These are phyloP conservation scores for Zymoseptoria pseudotritici DNA, from an alignment of 2,329 filamentous ascomycete genomes.

Conservation along the genomic window DNA sequence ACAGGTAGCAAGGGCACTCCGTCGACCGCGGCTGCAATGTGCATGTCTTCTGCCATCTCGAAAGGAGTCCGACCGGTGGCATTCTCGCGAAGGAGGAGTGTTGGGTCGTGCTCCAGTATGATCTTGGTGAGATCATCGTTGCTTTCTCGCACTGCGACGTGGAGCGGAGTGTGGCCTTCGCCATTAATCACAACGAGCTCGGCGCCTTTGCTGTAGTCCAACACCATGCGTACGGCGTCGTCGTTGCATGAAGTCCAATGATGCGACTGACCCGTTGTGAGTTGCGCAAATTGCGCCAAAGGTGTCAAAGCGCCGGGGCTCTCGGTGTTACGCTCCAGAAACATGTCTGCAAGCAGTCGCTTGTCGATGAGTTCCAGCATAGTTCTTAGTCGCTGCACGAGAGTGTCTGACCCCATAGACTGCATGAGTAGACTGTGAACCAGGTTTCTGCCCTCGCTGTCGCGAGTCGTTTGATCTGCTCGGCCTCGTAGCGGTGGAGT, in stretches of 20 bases:
- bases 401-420: no score
- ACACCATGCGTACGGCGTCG: slow-evolving; percentile 16
- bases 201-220: slow-evolving; percentile 37
- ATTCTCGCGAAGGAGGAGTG: slow-evolving; percentile 63
- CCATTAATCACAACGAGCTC: slow-evolving; percentile 49
- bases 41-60: slow-evolving; percentile 56
- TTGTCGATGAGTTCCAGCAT: slow-evolving; percentile 54
- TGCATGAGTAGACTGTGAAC: no score
- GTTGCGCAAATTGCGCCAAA: no score
- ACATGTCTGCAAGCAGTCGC: slow-evolving; percentile 50
- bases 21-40: slow-evolving; percentile 30
- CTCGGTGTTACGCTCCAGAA: slow-evolving; percentile 53
- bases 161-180: slow-evolving; percentile 58
- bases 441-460: slow-evolving; percentile 57
- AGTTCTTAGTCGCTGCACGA: no score
- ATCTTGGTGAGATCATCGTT: slow-evolving; percentile 46
- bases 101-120: slow-evolving; percentile 48
- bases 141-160: slow-evolving; percentile 46
- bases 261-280: no score
- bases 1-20: no score
- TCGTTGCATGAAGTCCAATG: no score
- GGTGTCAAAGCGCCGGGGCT: slow-evolving; percentile 56
- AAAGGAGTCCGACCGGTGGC: slow-evolving; percentile 66
- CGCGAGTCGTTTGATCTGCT: slow-evolving; percentile 56
- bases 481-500: slow-evolving; percentile 48